These are phyloP conservation scores for Pleurotus platypus DNA, from an alignment of 768 basidiomycete genomes.

Conservation along the genomic window DNA sequence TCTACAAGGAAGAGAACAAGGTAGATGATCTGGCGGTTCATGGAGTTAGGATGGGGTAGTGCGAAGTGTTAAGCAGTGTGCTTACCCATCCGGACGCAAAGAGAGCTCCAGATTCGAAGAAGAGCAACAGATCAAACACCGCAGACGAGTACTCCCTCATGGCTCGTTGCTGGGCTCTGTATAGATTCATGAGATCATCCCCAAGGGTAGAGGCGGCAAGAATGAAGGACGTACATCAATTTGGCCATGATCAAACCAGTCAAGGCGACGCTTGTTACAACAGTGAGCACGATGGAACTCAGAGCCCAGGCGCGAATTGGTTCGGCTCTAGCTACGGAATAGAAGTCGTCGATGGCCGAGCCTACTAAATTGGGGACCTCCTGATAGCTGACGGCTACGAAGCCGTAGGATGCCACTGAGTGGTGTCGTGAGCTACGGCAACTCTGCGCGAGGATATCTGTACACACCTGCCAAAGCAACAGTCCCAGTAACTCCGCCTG, in stretches of 20 bases:
- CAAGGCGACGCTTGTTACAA: not conserved
- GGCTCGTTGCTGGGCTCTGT: conserved; percentile 1
- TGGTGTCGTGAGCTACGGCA: not conserved
- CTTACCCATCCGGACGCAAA: conserved; percentile 2
- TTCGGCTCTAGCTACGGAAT: not conserved
- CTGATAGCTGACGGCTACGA: not conserved
- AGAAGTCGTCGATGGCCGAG: not conserved
- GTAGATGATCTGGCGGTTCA: not conserved
- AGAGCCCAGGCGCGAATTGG: not conserved
- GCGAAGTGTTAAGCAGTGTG: not conserved
- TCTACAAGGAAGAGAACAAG: conserved; percentile 1
- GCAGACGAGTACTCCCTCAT: not conserved
- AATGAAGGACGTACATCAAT: not conserved
- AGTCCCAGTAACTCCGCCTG: not conserved
- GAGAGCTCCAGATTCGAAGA: conserved; percentile 2
- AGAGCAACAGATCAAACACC: not conserved
- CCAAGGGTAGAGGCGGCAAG: not conserved
- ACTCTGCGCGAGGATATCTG: not conserved
- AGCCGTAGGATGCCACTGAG: not conserved
- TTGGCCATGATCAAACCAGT: conserved; percentile 1
- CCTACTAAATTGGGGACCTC: not conserved
- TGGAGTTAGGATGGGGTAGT: not conserved
- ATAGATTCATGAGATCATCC: not conserved
- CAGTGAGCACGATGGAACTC: not conserved
- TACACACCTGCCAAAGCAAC: not conserved